Conservation (phyloP, 345 rosid genomes). For the Murraya paniculata region DNA sequence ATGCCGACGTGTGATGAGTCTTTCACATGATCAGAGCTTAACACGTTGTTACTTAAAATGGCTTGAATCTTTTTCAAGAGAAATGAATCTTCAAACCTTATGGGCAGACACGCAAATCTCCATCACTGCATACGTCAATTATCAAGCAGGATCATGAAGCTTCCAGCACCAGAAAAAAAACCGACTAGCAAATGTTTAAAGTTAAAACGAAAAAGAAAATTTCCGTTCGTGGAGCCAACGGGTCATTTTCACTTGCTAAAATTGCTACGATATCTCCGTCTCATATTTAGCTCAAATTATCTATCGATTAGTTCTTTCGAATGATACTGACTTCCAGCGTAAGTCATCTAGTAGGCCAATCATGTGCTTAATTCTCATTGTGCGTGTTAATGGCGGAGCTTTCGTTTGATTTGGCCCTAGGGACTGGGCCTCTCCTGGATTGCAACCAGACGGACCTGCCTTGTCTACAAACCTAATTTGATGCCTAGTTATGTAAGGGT, state of each 20-base stretch:
- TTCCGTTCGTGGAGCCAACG: background rate
- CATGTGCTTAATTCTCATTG: background rate
- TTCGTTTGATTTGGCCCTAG: no score
- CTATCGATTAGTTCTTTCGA: background rate
- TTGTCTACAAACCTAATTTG: background rate
- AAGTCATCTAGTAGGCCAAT: background rate
- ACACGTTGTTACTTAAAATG: background rate
- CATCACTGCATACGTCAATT: background rate
- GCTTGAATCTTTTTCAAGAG: background rate
- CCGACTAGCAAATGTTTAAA: background rate
- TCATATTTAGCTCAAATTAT: background rate
- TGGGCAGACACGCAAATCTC: background rate
- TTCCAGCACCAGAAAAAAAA: slow-evolving; percentile 1
- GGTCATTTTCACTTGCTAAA: background rate
- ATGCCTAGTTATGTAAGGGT: background rate
- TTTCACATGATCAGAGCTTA: no score
- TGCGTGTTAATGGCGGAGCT: no score
- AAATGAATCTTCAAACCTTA: background rate
- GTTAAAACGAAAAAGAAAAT: background rate
- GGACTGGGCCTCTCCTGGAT: background rate
- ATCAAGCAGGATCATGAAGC: slow-evolving; percentile 2
- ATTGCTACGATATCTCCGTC: background rate
- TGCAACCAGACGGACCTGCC: background rate
- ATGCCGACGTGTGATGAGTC: no score
- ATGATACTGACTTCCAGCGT: background rate